A percentile compares a stretch with the other conserved stretches of the same genome.
Evolutionary conservation across 768 basidiomycete species (phyloP).

Genomic region (Suillus luteus): DNA sequence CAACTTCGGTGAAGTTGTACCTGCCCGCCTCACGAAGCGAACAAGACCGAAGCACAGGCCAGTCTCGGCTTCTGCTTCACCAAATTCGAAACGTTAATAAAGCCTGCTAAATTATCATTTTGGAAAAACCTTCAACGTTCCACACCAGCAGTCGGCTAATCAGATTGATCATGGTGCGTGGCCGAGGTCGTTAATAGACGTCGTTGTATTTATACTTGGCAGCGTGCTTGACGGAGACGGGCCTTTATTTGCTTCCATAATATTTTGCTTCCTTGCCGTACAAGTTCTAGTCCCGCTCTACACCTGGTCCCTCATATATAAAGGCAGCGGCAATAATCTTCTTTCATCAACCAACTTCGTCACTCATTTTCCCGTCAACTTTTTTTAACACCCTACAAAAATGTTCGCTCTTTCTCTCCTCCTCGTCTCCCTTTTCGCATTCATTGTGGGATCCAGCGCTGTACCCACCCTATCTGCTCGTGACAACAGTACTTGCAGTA

Average conservation of each 20-base stretch:
- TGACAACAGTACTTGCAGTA: constrained; percentile 4
- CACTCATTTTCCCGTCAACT: not conserved
- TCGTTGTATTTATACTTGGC: too few species aligned
- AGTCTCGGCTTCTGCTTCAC: not conserved
- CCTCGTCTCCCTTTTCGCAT: constrained; percentile 10
- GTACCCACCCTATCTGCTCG: constrained; percentile 9
- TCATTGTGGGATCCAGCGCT: constrained; percentile 3
- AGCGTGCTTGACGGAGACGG: not conserved
- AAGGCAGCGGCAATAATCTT: not conserved
- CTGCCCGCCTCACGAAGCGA: not conserved
- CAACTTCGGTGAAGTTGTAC: not conserved
- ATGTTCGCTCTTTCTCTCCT: constrained; percentile 1
- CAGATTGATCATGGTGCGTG: not conserved
- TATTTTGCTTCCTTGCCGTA: not conserved
- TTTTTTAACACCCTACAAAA: not conserved
- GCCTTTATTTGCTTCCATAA: not conserved
- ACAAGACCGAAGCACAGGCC: not conserved
- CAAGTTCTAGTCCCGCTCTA: too few species aligned
- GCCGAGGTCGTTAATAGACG: not conserved
- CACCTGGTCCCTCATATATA: not conserved
- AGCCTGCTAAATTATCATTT: not conserved
- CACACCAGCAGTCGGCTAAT: not conserved
- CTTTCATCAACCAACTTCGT: not conserved
- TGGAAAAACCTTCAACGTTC: not conserved
- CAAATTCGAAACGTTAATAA: not conserved